These are phyloP conservation scores for Tarenaya hassleriana DNA, from an alignment of 345 rosid genomes.

Conservation along the genomic window DNA sequence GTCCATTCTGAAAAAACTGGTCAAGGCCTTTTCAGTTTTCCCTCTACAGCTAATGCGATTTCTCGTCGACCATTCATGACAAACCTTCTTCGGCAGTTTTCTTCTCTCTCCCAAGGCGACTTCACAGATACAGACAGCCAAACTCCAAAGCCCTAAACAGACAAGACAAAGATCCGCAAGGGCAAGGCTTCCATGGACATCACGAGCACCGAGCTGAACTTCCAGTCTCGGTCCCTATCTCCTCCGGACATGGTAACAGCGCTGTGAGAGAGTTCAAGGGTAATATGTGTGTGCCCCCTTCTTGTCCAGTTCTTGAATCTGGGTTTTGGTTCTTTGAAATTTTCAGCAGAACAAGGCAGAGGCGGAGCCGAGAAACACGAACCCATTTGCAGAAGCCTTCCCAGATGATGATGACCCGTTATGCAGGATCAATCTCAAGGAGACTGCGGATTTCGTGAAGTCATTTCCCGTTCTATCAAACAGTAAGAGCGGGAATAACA, in stretches of 20 bases:
- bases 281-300: not conserved
- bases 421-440: constrained; percentile 65
- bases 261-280: not conserved
- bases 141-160: constrained; percentile 16
- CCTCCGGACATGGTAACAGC: constrained; percentile 22
- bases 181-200: constrained; percentile 14
- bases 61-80: constrained; percentile 4
- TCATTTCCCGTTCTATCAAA: constrained; percentile 42
- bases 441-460: constrained; percentile 67
- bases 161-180: not conserved
- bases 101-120: constrained; percentile 14
- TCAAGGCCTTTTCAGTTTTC: constrained; percentile 28
- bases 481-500: constrained; percentile 26
- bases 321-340: constrained; percentile 3
- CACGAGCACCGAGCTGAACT: constrained; percentile 21
- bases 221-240: constrained; percentile 21
- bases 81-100: too few species aligned
- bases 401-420: constrained; percentile 39
- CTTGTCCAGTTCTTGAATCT: constrained; percentile 10
- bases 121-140: constrained; percentile 8
- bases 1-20: constrained; percentile 23
- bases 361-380: constrained; percentile 22
- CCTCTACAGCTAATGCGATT: constrained; percentile 24
- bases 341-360: constrained; percentile 20
- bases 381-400: constrained; percentile 51